Conservation (phyloP, 2,329 filamentous ascomycete genomes). For the Mollisiaceae sp. region DNA sequence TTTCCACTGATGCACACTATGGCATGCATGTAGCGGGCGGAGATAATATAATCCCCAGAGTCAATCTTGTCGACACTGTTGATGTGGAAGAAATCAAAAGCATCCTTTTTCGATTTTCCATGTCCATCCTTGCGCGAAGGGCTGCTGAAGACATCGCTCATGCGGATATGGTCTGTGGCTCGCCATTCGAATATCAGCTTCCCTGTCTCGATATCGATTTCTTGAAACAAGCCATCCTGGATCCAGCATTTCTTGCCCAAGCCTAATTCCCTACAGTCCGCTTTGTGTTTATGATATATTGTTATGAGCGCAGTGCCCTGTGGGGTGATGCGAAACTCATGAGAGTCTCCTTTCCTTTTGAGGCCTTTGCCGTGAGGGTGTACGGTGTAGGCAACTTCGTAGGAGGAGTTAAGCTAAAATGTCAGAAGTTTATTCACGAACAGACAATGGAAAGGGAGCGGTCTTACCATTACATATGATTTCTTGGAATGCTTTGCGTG, state of each 20-base stretch:
- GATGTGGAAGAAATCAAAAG: slow-evolving; percentile 39
- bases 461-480: slow-evolving; percentile 17
- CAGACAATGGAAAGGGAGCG: not conserved
- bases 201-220: slow-evolving; percentile 57
- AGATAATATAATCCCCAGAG: slow-evolving; percentile 53
- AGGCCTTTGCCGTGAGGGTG: slow-evolving; percentile 9
- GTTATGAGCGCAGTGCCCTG: slow-evolving; percentile 23
- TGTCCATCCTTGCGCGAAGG: slow-evolving; percentile 27
- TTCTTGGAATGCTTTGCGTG: slow-evolving; percentile 13
- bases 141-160: slow-evolving; percentile 27
- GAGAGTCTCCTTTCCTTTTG: slow-evolving; percentile 21
- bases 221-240: slow-evolving; percentile 45
- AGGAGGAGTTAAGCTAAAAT: slow-evolving; percentile 13
- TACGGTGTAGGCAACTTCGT: slow-evolving; percentile 4
- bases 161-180: slow-evolving; percentile 45
- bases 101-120: slow-evolving; percentile 25
- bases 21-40: slow-evolving; percentile 50
- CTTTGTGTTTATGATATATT: slow-evolving; percentile 21
- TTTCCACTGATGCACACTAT: slow-evolving; percentile 53
- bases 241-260: slow-evolving; percentile 28
- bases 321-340: slow-evolving; percentile 24
- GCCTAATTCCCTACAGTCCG: slow-evolving; percentile 19
- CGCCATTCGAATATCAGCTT: slow-evolving; percentile 57
- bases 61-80: slow-evolving; percentile 47
- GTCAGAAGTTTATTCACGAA: not conserved